Conservation (phyloP, 371 early-diverging fungal genomes). For the Haplosporangium sp. region DNA sequence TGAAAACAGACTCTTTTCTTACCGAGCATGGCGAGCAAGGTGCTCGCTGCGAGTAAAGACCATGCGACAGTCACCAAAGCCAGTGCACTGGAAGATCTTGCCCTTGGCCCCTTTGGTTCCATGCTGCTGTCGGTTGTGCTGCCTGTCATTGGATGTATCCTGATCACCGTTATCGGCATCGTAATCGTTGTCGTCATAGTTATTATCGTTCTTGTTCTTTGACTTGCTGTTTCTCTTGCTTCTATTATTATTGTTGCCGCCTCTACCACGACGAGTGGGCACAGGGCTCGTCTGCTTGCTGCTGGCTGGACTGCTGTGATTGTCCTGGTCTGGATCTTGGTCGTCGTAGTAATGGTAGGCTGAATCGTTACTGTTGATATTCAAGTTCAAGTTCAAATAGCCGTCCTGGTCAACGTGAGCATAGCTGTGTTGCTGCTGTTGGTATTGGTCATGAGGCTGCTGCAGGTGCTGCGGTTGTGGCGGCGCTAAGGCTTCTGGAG, state of each 20-base stretch:
- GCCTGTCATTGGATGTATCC: slow-evolving; percentile 9
- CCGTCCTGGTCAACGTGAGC: slow-evolving; percentile 14
- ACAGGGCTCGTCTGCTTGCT: slow-evolving; percentile 29
- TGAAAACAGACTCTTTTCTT: slow-evolving; percentile 20
- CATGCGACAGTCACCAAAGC: slow-evolving; percentile 65
- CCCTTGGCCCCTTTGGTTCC: slow-evolving; percentile 33
- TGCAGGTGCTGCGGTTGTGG: slow-evolving; percentile 3
- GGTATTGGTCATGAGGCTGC: slow-evolving; percentile 5
- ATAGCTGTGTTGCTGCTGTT: slow-evolving; percentile 6
- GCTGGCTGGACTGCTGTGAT: slow-evolving; percentile 9
- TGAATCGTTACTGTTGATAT: slow-evolving; percentile 16
- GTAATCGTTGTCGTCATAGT: too few species aligned
- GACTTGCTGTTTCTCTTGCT: background rate
- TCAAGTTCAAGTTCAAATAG: slow-evolving; percentile 18
- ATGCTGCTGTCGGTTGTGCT: background rate
- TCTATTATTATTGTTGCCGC: slow-evolving; percentile 12
- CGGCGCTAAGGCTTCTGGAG: background rate
- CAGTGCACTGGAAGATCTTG: slow-evolving; percentile 63
- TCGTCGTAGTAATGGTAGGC: slow-evolving; percentile 2
- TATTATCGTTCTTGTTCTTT: background rate
- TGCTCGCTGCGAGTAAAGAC: slow-evolving; percentile 67
- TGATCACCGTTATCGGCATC: too few species aligned
- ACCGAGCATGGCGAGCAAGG: slow-evolving; percentile 60
- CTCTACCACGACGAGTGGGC: slow-evolving; percentile 7
- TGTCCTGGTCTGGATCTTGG: slow-evolving; percentile 5